Evolutionary conservation across 345 rosid genomes (phyloP).

Genomic region (Viola odorata): DNA sequence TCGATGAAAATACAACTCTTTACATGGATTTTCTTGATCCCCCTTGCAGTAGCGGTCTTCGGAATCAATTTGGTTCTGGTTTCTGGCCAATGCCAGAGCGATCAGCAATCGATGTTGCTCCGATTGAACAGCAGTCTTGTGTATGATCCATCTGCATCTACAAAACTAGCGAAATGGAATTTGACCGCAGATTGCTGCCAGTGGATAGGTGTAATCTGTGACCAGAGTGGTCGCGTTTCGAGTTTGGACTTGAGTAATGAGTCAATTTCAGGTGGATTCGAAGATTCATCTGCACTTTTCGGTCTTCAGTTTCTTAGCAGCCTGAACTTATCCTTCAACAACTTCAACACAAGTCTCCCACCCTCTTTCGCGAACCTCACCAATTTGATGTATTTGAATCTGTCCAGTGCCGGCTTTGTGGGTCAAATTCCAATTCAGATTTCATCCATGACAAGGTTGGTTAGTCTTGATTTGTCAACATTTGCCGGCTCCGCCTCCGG

Average conservation of each 20-base stretch:
- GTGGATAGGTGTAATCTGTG: slow-evolving; percentile 45
- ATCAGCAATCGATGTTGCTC: slow-evolving; percentile 33
- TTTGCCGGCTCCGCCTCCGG: background rate
- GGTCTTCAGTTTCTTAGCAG: slow-evolving; percentile 28
- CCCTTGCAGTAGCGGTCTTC: background rate
- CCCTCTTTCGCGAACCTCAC: slow-evolving; percentile 24
- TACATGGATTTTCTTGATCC: slow-evolving; percentile 1
- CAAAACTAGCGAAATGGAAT: slow-evolving; percentile 28
- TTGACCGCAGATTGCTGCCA: slow-evolving; percentile 24
- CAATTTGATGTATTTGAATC: slow-evolving; percentile 25
- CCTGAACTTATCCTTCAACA: slow-evolving; percentile 39
- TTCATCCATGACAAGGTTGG: slow-evolving; percentile 33
- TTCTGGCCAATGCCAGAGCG: slow-evolving; percentile 29
- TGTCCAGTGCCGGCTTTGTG: slow-evolving; percentile 37
- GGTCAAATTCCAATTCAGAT: slow-evolving; percentile 37
- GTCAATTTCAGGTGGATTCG: slow-evolving; percentile 26
- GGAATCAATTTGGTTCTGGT: slow-evolving; percentile 2
- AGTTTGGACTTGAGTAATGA: slow-evolving; percentile 38
- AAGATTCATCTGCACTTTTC: slow-evolving; percentile 32
- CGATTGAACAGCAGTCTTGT: slow-evolving; percentile 26
- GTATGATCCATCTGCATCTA: slow-evolving; percentile 1
- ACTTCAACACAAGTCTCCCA: slow-evolving; percentile 22
- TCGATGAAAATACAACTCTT: slow-evolving; percentile 12
- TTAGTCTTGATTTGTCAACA: slow-evolving; percentile 39
- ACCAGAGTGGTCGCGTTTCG: slow-evolving; percentile 27